phyloP scores from a whole-genome alignment of 768 basidiomycete species.

The Kwoniella pini region DNA sequence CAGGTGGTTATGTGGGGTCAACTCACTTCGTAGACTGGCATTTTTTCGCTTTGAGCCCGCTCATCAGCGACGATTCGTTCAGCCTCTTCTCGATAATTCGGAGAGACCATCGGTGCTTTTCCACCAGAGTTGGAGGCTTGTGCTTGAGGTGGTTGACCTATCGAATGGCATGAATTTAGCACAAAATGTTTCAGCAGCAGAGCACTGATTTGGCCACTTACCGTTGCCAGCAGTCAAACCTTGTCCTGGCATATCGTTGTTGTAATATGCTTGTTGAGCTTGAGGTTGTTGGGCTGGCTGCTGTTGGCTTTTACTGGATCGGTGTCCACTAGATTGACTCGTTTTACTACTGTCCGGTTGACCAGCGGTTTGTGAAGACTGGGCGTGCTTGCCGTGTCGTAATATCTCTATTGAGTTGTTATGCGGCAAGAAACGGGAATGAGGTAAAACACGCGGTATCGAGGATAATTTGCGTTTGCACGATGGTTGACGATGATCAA shows the following conservation, averaged over 20 bases:
- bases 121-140: conserved; percentile 41
- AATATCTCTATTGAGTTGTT: conserved; percentile 65
- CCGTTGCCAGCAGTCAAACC: conserved; percentile 43
- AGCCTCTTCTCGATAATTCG: conserved; percentile 56
- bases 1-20: not conserved
- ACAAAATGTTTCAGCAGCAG: not conserved
- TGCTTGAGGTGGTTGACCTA: conserved; percentile 40
- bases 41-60: conserved; percentile 68
- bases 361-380: conserved; percentile 31
- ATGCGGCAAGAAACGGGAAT: conserved; percentile 11
- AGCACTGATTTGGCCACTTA: conserved; percentile 12
- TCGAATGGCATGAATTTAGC: not conserved
- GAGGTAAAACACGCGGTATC: conserved; percentile 4
- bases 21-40: conserved; percentile 75
- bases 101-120: conserved; percentile 47
- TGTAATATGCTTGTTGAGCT: conserved; percentile 44
- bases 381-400: conserved; percentile 71
- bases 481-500: conserved; percentile 14
- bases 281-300: conserved; percentile 32
- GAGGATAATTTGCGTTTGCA: conserved; percentile 37
- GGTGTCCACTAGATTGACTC: conserved; percentile 54
- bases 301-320: conserved; percentile 47
- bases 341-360: conserved; percentile 23
- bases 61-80: conserved; percentile 76
- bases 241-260: conserved; percentile 55